phyloP scores from a whole-genome alignment of 805 yeast species.

The Blastobotrys americana region DNA sequence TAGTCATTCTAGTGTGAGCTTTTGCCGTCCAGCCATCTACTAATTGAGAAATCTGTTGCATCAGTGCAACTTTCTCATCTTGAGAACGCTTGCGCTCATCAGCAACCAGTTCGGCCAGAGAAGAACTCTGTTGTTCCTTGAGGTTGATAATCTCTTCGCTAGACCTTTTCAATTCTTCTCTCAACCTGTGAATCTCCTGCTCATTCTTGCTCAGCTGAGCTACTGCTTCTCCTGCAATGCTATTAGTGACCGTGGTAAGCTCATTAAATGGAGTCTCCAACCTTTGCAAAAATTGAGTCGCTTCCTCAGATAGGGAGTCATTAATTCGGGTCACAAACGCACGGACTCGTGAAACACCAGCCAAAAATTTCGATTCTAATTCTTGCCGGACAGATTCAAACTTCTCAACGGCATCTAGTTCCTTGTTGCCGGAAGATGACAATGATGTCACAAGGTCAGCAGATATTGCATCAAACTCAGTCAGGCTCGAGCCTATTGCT shows the following conservation, averaged over 20 bases:
- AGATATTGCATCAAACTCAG: too few relatives aligned
- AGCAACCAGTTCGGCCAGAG: neutral
- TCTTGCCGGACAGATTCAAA: neutral
- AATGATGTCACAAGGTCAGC: neutral
- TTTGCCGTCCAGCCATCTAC: neutral
- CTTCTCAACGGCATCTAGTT: neutral
- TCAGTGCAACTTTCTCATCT: neutral
- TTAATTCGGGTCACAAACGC: neutral
- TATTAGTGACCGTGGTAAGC: neutral
- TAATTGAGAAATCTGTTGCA: slow-evolving; percentile 1
- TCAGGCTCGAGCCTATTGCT: neutral
- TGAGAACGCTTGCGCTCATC: neutral
- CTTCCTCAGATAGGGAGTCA: neutral
- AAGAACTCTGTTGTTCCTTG: neutral
- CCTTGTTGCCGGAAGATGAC: neutral
- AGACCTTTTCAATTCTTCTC: neutral
- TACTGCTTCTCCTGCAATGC: neutral
- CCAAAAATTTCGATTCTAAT: neutral
- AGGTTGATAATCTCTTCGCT: neutral
- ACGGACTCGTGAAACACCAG: neutral
- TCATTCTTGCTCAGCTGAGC: neutral
- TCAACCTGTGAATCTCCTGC: neutral
- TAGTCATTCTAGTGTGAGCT: neutral
- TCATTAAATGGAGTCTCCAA: neutral
- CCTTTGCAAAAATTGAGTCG: neutral